Evolutionary conservation across 352 stramenopile genomes (phyloP).

Genomic region (Elongisporangium prolatum): DNA sequence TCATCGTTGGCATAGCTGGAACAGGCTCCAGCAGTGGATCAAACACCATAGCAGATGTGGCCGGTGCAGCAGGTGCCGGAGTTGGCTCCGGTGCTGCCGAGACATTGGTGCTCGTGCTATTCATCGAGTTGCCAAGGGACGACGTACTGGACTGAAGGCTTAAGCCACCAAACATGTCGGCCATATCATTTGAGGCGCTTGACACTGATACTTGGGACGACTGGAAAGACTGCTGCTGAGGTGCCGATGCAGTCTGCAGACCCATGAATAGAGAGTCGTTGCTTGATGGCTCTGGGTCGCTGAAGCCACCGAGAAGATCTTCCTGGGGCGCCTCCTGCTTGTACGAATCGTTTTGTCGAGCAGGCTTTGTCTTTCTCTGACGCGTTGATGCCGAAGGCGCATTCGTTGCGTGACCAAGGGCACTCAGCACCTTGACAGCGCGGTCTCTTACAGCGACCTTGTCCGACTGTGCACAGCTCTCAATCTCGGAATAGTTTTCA

Average conservation of each 20-base stretch:
- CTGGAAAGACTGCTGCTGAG: background rate
- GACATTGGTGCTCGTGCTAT: background rate
- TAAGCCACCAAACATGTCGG: background rate
- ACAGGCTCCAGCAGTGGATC: constrained; percentile 71
- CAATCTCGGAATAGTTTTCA: constrained; percentile 75
- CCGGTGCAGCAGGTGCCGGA: constrained; percentile 13
- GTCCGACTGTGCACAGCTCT: constrained; percentile 64
- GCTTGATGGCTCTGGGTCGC: constrained; percentile 16
- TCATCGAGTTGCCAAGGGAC: constrained; percentile 17
- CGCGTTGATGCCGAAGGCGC: constrained; percentile 18
- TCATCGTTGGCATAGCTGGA: constrained; percentile 30
- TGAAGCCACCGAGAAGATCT: background rate
- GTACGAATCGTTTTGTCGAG: constrained; percentile 5
- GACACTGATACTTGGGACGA: background rate
- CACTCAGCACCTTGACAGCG: constrained; percentile 67
- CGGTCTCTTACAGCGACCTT: constrained; percentile 76
- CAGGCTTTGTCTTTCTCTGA: constrained; percentile 1
- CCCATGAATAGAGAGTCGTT: constrained; percentile 18
- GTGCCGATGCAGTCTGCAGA: constrained; percentile 20
- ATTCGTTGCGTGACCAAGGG: constrained; percentile 42
- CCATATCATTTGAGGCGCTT: background rate
- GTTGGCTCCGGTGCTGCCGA: constrained; percentile 9
- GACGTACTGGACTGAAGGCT: constrained; percentile 23
- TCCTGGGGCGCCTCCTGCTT: constrained; percentile 7
- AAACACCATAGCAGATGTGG: constrained; percentile 47